Evolutionary conservation across 805 yeast genomes (phyloP).

Genomic region (Metschnikowia picachoensis): DNA sequence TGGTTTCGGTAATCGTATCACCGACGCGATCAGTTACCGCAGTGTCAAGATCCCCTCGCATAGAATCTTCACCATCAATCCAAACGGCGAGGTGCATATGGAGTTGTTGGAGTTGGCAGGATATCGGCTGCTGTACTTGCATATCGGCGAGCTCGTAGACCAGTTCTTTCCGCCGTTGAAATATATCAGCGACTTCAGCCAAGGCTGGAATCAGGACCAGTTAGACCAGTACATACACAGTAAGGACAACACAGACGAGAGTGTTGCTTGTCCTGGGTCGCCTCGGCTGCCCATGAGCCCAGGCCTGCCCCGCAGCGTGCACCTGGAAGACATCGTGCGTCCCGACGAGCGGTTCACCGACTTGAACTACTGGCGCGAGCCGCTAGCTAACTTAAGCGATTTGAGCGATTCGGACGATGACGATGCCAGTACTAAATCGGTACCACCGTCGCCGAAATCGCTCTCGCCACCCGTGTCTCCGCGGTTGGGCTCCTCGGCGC

Average conservation of each 20-base stretch:
- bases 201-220: conserved; percentile 36
- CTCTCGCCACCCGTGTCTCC: conserved; percentile 12
- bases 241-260: conserved; percentile 13
- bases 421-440: conserved; percentile 16
- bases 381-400: conserved; percentile 60
- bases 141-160: conserved; percentile 90
- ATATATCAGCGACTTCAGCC: conserved; percentile 28
- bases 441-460: conserved; percentile 8
- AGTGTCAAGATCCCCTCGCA: conserved; percentile 93
- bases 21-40: conserved; percentile 93
- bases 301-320: conserved; percentile 21
- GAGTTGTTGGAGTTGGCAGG: conserved; percentile 94
- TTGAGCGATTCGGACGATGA: conserved; percentile 49
- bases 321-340: conserved; percentile 24
- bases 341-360: conserved; percentile 71
- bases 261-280: conserved; percentile 10
- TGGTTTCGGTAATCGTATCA: conserved; percentile 94
- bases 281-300: conserved; percentile 22
- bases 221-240: conserved; percentile 30
- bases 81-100: conserved; percentile 97
- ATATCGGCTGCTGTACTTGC: conserved; percentile 79
- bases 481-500: background rate
- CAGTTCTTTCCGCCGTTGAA: conserved; percentile 88
- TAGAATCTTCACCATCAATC: conserved; percentile 90
- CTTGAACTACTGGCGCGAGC: conserved; percentile 89